Evolutionary conservation across 768 basidiomycete genomes (phyloP), one percentile per base, ranked within the genome.

Genomic region (Punctularia strigosozonata): DNA sequence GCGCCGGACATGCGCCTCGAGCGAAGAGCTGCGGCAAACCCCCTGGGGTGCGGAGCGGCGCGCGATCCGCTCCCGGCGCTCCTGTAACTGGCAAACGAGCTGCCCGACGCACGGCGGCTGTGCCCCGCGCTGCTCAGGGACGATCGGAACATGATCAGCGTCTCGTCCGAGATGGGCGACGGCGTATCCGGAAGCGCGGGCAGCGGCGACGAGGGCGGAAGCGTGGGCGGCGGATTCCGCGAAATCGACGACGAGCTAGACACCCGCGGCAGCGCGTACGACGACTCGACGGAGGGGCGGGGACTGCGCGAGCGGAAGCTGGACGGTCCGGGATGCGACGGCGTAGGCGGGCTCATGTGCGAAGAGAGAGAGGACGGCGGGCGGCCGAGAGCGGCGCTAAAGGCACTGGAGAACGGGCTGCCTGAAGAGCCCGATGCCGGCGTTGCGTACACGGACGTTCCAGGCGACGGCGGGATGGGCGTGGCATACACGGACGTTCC

Each of bases 111-210:
- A n/a, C n/a, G n/a, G n/a, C n/a, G n/a, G n/a, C n/a, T n/a, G n/a
- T n/a, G n/a, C n/a, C n/a, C n/a, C n/a, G n/a, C n/a, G n/a, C n/a
- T n/a, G n/a, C n/a, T n/a, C n/a, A n/a, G n/a, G n/a, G n/a, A n/a
- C n/a, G n/a, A n/a, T n/a, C n/a, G 63, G 28, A 69, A 61, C 15
- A 62, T 59, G 25, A 65, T 58, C 22, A 63, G 69, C 43, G 70
- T 74, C 25, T 66, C 54, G 41, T 66, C 62, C 2, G 75, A 64
- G 19, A 76, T 62, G 15, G 73, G 63, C 2, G 75, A 75, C 0
- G 74, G 73, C n/a, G n/a, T n/a, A 2, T 74, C 77, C 0, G 81
- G 81, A 2, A 82, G 47, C 3, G 81, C 77, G 0, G 81, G 80
- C 3, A 82, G 66, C 0, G 80, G 79, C 0, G 62, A 48, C 0